Percentiles rank a stretch among this genome's conserved stretches.
phyloP scores from a whole-genome alignment of 2,329 filamentous ascomycete species.

The Apiospora hydei region DNA sequence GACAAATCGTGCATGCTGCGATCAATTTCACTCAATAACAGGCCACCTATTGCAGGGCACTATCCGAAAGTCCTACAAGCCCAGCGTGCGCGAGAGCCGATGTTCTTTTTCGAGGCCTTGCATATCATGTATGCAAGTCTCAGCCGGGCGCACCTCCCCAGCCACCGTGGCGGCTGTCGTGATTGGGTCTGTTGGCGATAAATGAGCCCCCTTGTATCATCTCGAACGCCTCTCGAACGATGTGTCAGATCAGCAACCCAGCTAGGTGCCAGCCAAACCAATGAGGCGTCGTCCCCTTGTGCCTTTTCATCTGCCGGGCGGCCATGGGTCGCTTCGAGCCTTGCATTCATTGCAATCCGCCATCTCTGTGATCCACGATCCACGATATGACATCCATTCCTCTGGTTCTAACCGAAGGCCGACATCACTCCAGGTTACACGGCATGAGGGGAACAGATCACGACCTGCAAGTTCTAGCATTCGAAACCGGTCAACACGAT shows the following conservation, averaged over 20 bases:
- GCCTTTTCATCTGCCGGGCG: background rate
- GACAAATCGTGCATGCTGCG: background rate
- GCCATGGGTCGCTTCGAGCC: background rate
- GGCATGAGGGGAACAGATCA: background rate
- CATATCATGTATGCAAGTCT: slow-evolving; percentile 7
- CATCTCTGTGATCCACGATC: background rate
- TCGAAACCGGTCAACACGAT: background rate
- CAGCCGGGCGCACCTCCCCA: background rate
- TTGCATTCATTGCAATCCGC: background rate
- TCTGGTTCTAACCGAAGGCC: background rate
- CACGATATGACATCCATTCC: background rate
- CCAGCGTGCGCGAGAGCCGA: background rate
- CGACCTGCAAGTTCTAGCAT: background rate
- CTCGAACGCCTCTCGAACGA: slow-evolving; percentile 14
- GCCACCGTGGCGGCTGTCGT: background rate
- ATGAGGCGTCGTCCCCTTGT: background rate
- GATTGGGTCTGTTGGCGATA: slow-evolving; percentile 7
- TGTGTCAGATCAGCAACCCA: slow-evolving; percentile 10
- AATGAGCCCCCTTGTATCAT: slow-evolving; percentile 3
- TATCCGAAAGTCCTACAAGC: background rate
- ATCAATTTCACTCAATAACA: background rate
- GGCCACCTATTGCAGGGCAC: slow-evolving; percentile 6
- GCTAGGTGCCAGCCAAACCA: slow-evolving; percentile 1
- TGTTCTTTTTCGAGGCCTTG: background rate
- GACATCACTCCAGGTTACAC: background rate